Evolutionary conservation across 78 protist species (phyloP), one percentile per base, ranked within the genome.

Genomic region (Dictyostelium purpureum): DNA sequence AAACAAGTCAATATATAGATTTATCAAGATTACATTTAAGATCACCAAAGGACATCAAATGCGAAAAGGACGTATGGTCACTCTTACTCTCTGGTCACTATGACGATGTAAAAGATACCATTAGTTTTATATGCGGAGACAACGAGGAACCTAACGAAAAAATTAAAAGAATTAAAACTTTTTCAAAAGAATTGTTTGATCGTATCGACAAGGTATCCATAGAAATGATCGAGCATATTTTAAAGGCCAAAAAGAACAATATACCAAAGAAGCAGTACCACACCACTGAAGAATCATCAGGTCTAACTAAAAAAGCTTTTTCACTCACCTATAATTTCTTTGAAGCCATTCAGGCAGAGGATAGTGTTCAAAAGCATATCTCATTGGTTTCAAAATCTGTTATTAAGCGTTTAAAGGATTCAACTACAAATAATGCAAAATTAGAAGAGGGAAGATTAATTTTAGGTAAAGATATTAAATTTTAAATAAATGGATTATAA

Each of bases 11-110:
- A 82, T 85, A 85, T 33, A 18, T 85, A 9, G 70, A 37, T 0
- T 33, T 73, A 18, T 42, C 66, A 1, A 33, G 57, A 28, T 18
- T n/a, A 18, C 6, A 37, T 31, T 38, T 52, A 10, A 31, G 42
- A 14, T 51, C 49, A 24, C 51, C 77, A 35, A 45, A 70, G 1
- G 71, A 33, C 6, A 31, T 63, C 12, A 63, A 31, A 33, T 19
- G 16, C 33, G 92, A 85, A 73, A 85, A 85, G 52, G 92, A 85
- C 47, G 69, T 85, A 31, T 85, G 81, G 81, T 21, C 65, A 11
- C 24, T 85, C 7, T 19, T 85, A 11, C 71, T 85, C 4, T 40
- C 47, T 26, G 75, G 75, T 2, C 56, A 52, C 16, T 40, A 71
- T 38, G 92, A 85, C 45, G 92, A 85, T 43, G 67, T 69, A 0